Conservation (phyloP, 345 rosid species). For the Murraya paniculata region DNA sequence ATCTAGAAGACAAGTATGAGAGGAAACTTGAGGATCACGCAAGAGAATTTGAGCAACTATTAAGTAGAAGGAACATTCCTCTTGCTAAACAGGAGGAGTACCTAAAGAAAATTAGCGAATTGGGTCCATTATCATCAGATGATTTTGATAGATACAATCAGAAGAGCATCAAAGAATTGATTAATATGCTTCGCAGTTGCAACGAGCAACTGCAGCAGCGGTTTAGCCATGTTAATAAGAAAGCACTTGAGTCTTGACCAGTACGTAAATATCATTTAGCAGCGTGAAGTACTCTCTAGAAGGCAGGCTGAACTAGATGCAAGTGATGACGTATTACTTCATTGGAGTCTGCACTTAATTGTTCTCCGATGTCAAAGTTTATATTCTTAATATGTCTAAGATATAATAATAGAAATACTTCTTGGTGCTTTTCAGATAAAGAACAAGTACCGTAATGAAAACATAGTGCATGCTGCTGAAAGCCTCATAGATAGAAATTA, state of each 20-base stretch:
- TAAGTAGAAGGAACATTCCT: conserved; percentile 60
- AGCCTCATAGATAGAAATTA: too few species aligned
- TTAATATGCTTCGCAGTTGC: conserved; percentile 88
- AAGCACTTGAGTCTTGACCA: conserved; percentile 97
- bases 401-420: too few species aligned
- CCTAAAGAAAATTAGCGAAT: conserved; percentile 80
- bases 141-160: conserved; percentile 91
- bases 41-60: conserved; percentile 74
- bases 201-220: conserved; percentile 69
- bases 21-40: conserved; percentile 71
- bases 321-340: conserved; percentile 73
- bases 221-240: conserved; percentile 98
- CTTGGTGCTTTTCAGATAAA: too few species aligned
- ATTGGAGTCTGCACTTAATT: not conserved
- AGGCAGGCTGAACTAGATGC: conserved; percentile 96
- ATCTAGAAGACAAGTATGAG: conserved; percentile 67
- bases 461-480: too few species aligned
- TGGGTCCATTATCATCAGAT: conserved; percentile 85
- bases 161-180: conserved; percentile 76
- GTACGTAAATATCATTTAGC: conserved; percentile 88
- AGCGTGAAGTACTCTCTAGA: conserved; percentile 88
- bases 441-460: too few species aligned
- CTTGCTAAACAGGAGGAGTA: conserved; percentile 85
- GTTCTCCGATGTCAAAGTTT: not conserved
- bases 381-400: not conserved